Percentiles rank a stretch among this genome's conserved stretches.
Conservation (phyloP, 306 rosid species). For the Dryas octopetala region DNA sequence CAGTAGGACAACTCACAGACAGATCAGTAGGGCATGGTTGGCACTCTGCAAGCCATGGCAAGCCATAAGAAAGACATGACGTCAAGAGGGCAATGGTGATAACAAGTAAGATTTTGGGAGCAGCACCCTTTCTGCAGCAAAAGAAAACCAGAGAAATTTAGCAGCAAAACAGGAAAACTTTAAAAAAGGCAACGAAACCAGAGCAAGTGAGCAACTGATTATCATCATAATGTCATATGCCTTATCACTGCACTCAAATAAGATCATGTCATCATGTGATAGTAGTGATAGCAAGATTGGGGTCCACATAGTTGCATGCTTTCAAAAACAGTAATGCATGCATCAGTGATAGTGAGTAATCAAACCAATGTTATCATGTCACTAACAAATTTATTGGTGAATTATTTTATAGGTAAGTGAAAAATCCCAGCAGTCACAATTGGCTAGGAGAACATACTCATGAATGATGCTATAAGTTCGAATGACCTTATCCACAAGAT, state of each 20-base stretch:
- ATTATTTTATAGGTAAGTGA: neutral
- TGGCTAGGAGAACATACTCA: conserved; percentile 54
- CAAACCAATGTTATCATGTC: neutral
- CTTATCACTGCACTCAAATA: neutral
- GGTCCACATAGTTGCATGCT: neutral
- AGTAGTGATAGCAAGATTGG: neutral
- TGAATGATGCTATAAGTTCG: conserved; percentile 73
- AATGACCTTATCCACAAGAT: conserved; percentile 74
- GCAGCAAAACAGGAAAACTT: neutral
- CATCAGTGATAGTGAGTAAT: neutral
- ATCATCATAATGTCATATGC: neutral
- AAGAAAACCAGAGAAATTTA: conserved; percentile 1
- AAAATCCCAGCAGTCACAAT: neutral
- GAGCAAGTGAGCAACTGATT: neutral
- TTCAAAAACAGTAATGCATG: too few relatives aligned
- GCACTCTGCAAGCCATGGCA: conserved; percentile 76
- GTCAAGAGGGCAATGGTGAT: conserved; percentile 58
- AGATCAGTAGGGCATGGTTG: conserved; percentile 57
- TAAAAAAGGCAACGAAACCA: neutral
- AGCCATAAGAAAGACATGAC: conserved; percentile 57
- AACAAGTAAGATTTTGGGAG: conserved; percentile 56
- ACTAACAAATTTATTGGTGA: neutral
- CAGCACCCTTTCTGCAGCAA: conserved; percentile 72
- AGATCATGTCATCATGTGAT: neutral
- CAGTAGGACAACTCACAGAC: conserved; percentile 50